Percentiles rank a stretch among this genome's conserved stretches.
phyloP scores from a whole-genome alignment of 2,329 filamentous ascomycete species.

The Diatrype stigma region DNA sequence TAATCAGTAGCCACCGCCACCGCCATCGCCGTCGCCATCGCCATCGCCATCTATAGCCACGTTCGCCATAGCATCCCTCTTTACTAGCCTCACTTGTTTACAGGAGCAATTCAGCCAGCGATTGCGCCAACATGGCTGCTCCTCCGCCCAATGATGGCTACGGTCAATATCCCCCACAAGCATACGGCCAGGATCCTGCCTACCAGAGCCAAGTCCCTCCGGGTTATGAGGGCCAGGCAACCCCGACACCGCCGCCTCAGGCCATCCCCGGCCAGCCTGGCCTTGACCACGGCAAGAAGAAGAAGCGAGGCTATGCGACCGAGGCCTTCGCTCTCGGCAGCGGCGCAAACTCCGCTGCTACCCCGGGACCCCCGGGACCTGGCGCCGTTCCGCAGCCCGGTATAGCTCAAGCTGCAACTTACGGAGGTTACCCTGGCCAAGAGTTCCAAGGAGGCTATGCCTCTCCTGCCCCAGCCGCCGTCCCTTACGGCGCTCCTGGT shows the following conservation, averaged over 20 bases:
- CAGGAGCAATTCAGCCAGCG: conserved; percentile 1
- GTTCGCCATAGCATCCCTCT: background rate
- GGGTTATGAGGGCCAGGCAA: conserved; percentile 35
- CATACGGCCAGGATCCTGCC: conserved; percentile 36
- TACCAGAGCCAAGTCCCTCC: conserved; percentile 35
- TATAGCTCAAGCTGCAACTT: conserved; percentile 40
- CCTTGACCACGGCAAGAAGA: conserved; percentile 61
- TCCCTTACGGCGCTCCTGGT: conserved; percentile 39
- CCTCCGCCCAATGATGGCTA: conserved; percentile 45
- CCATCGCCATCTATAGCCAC: background rate
- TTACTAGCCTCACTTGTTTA: background rate
- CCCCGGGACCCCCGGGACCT: conserved; percentile 36
- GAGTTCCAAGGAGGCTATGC: conserved; percentile 32
- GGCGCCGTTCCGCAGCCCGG: conserved; percentile 38
- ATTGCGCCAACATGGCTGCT: conserved; percentile 48
- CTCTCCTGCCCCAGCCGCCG: conserved; percentile 15
- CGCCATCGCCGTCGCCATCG: too few relatives aligned
- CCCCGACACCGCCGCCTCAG: conserved; percentile 31
- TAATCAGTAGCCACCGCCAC: too few relatives aligned
- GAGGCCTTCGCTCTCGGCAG: conserved; percentile 90
- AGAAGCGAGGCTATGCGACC: conserved; percentile 92
- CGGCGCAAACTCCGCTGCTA: conserved; percentile 71
- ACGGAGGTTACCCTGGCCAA: conserved; percentile 54
- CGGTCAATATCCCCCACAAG: conserved; percentile 42
- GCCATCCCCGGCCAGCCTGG: conserved; percentile 22